These are phyloP conservation scores for Hydnomerulius pinastri DNA, from an alignment of 768 basidiomycete genomes.

Conservation along the genomic window DNA sequence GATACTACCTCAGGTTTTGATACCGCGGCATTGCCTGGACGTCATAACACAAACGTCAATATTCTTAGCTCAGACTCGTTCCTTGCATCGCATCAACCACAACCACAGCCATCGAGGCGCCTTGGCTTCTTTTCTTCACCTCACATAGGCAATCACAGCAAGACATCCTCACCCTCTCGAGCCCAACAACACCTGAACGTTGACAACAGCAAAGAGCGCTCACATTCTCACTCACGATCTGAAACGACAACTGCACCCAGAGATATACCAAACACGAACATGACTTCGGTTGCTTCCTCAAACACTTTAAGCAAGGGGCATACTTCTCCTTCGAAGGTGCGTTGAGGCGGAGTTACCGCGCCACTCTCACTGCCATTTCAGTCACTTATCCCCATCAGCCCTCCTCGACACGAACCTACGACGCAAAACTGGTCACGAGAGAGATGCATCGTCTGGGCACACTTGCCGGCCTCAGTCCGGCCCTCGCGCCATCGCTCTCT, in stretches of 20 bases:
- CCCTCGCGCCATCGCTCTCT: constrained; percentile 37
- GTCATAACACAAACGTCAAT: constrained; percentile 11
- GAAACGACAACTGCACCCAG: constrained; percentile 32
- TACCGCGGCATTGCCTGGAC: constrained; percentile 5
- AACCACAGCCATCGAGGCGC: constrained; percentile 36
- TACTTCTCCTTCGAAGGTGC: constrained; percentile 38
- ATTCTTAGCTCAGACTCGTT: constrained; percentile 14
- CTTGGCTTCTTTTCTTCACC: constrained; percentile 35
- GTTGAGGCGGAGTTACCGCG: constrained; percentile 23
- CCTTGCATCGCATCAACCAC: constrained; percentile 24
- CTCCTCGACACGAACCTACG: constrained; percentile 72
- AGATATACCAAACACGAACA: constrained; percentile 15
- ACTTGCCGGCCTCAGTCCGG: constrained; percentile 54
- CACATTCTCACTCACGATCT: constrained; percentile 40
- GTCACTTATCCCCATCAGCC: constrained; percentile 33
- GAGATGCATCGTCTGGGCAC: constrained; percentile 85
- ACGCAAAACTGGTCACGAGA: constrained; percentile 75
- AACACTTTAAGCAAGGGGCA: constrained; percentile 27
- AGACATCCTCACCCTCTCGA: constrained; percentile 27
- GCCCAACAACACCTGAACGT: constrained; percentile 27
- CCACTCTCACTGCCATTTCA: constrained; percentile 4
- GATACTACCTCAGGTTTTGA: constrained; percentile 16
- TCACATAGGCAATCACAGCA: constrained; percentile 42
- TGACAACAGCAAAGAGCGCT: constrained; percentile 36
- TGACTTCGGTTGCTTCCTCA: constrained; percentile 31